These are phyloP conservation scores for Kodamaea jinghongensis DNA, from an alignment of 805 yeast species.

Conservation along the genomic window DNA sequence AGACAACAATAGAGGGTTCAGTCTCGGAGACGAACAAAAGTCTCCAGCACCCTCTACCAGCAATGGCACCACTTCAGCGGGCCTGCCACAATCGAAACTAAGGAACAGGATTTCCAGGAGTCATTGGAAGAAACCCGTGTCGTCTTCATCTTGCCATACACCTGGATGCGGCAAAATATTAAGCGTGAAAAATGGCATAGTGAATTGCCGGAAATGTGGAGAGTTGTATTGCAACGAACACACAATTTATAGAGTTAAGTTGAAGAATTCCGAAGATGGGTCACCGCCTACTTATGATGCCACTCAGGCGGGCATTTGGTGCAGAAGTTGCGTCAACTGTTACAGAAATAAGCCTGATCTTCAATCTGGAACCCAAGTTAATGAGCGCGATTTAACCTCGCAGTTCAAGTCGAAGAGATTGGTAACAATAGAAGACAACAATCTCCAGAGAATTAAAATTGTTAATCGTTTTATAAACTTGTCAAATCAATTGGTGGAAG, in stretches of 20 bases:
- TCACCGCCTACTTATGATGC: conserved; percentile 31
- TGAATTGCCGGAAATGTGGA: conserved; percentile 80
- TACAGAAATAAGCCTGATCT: conserved; percentile 55
- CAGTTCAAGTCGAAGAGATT: conserved; percentile 44
- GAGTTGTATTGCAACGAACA: conserved; percentile 64
- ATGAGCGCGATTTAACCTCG: conserved; percentile 42
- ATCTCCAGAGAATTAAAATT: conserved; percentile 53
- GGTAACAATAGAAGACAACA: conserved; percentile 43
- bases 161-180: conserved; percentile 42
- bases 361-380: conserved; percentile 40
- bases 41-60: conserved; percentile 6
- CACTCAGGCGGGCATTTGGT: conserved; percentile 54
- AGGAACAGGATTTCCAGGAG: conserved; percentile 39
- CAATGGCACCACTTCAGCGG: background rate
- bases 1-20: conserved; percentile 42
- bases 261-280: conserved; percentile 50
- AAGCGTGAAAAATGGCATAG: conserved; percentile 52
- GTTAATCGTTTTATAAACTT: conserved; percentile 55
- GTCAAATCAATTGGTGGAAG: conserved; percentile 24
- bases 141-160: conserved; percentile 37
- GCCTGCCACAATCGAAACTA: conserved; percentile 1
- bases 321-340: conserved; percentile 66
- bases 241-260: conserved; percentile 50
- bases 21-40: conserved; percentile 23
- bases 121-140: conserved; percentile 58